A percentile compares a stretch with the other conserved stretches of the same genome.
These are phyloP conservation scores for Mallotus nudiflorus DNA, from an alignment of 345 rosid genomes.

Conservation along the genomic window DNA sequence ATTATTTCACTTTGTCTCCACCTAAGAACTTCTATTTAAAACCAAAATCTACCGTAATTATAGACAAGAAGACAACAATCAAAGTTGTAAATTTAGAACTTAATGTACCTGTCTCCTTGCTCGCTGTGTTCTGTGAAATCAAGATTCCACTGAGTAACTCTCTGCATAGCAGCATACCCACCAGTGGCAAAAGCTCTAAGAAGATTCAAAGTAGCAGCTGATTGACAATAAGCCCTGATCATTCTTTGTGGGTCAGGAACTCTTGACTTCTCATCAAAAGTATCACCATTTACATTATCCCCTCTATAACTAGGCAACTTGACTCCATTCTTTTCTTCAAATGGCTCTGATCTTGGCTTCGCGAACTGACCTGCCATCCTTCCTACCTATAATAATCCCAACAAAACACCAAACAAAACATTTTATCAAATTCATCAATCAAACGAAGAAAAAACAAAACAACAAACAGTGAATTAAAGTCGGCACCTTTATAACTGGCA, in stretches of 20 bases:
- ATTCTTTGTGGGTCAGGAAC: slow-evolving; percentile 32
- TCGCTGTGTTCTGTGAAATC: slow-evolving; percentile 33
- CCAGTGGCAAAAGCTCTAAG: slow-evolving; percentile 36
- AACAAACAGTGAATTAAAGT: background rate
- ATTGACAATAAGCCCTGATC: slow-evolving; percentile 35
- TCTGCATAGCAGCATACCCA: slow-evolving; percentile 37
- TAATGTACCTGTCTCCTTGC: slow-evolving; percentile 30
- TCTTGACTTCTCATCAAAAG: slow-evolving; percentile 29
- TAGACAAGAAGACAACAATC: background rate
- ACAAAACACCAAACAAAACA: background rate
- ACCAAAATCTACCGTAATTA: background rate
- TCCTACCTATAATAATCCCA: slow-evolving; percentile 22
- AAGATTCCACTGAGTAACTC: slow-evolving; percentile 34
- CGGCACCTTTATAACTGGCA: slow-evolving; percentile 32
- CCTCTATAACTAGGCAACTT: slow-evolving; percentile 34
- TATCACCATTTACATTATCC: slow-evolving; percentile 30
- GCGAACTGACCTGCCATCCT: slow-evolving; percentile 37
- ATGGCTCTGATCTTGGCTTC: slow-evolving; percentile 29
- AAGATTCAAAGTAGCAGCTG: slow-evolving; percentile 33
- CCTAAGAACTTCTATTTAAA: background rate
- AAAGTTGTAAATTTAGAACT: background rate
- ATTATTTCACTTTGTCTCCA: background rate
- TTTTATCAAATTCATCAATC: background rate
- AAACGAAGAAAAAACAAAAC: background rate
- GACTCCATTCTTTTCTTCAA: slow-evolving; percentile 33